phyloP scores from a whole-genome alignment of 371 early-diverging fungal genomes.

The Massospora cicadina region DNA sequence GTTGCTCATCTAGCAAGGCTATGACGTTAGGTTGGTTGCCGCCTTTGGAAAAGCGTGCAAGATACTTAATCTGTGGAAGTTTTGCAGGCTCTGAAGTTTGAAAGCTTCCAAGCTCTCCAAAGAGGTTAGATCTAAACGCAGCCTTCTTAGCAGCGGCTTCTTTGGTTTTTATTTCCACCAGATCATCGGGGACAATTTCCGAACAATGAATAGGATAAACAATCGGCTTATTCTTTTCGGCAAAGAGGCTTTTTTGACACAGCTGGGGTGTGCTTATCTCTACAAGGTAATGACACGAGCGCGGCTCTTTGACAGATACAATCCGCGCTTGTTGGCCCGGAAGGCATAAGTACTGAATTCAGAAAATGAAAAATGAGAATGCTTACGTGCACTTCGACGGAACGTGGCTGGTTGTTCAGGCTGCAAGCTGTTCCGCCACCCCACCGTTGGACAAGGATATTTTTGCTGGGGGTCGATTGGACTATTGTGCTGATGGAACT shows the following conservation, averaged over 20 bases:
- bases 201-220: neutral
- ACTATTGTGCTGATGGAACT: neutral
- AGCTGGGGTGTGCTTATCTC: neutral
- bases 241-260: neutral
- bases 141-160: neutral
- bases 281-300: neutral
- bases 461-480: neutral
- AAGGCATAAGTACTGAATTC: neutral
- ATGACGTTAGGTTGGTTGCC: neutral
- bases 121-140: neutral
- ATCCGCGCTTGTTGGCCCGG: neutral
- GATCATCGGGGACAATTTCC: neutral
- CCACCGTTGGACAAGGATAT: constrained; percentile 41
- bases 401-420: constrained; percentile 40
- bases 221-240: neutral
- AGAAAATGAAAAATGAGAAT: neutral
- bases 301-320: neutral
- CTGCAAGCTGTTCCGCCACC: constrained; percentile 52
- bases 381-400: constrained; percentile 43
- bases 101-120: neutral
- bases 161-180: neutral
- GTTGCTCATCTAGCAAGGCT: neutral
- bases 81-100: neutral
- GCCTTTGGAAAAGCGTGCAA: neutral
- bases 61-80: neutral